Percentiles rank a stretch among this genome's conserved stretches.
These are phyloP conservation scores for Mycotypha africana DNA, from an alignment of 371 early-diverging fungal species.

Conservation along the genomic window DNA sequence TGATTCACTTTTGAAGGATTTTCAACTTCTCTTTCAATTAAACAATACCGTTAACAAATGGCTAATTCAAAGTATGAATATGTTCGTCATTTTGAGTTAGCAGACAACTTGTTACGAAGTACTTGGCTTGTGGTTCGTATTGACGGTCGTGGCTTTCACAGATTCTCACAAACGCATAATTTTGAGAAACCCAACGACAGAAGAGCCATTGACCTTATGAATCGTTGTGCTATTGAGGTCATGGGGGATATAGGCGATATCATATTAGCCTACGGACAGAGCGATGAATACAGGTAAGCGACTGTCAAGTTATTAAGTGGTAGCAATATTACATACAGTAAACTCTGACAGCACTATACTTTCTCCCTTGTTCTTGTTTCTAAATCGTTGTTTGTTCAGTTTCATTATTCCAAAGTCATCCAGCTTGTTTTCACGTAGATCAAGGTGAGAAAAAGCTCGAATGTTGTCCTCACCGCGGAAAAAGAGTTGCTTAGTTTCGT, in stretches of 20 bases:
- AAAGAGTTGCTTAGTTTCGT: no score
- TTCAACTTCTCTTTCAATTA: background rate
- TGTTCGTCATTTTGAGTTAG: constrained; percentile 83
- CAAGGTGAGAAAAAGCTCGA: constrained; percentile 45
- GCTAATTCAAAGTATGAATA: constrained; percentile 93
- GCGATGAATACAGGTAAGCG: constrained; percentile 88
- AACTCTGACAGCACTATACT: background rate
- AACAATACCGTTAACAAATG: constrained; percentile 54
- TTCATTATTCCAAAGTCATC: constrained; percentile 68
- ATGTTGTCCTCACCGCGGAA: no score
- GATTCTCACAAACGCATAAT: constrained; percentile 78
- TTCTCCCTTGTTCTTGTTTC: no score
- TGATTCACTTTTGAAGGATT: no score
- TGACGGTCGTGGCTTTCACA: constrained; percentile 93
- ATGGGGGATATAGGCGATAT: constrained; percentile 83
- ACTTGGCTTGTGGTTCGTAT: constrained; percentile 90
- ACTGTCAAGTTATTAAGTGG: no score
- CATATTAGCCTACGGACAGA: constrained; percentile 86
- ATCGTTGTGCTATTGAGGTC: constrained; percentile 71
- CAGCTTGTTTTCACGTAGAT: constrained; percentile 75
- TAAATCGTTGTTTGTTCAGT: constrained; percentile 20
- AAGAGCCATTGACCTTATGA: constrained; percentile 82
- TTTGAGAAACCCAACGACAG: constrained; percentile 93
- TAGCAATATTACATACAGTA: background rate
- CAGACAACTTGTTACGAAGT: constrained; percentile 70